Conservation (phyloP, 2,329 filamentous ascomycete genomes). For the Colletotrichum sp. region DNA sequence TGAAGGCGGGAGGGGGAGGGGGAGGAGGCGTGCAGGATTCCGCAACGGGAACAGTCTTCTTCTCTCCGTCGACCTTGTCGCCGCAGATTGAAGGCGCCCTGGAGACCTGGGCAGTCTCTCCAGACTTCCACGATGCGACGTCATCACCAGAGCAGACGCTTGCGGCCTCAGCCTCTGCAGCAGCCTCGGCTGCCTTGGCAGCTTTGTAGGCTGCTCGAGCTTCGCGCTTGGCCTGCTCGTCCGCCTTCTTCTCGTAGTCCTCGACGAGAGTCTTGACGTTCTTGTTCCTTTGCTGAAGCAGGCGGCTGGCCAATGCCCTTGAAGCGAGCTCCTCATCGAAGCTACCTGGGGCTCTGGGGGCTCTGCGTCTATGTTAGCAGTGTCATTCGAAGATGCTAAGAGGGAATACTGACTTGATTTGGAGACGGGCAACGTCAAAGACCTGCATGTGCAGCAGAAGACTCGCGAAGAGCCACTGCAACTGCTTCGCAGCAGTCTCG, state of each 20-base stretch:
- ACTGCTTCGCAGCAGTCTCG: background rate
- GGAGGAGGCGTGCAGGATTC: background rate
- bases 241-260: background rate
- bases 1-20: background rate
- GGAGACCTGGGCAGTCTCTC: background rate
- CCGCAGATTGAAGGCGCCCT: background rate
- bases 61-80: background rate
- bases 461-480: background rate
- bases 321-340: constrained; percentile 15
- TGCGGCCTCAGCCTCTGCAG: background rate
- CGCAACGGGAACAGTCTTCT: background rate
- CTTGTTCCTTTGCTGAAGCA: background rate
- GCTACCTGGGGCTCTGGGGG: background rate
- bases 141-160: constrained; percentile 2
- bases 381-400: rapidly evolving
- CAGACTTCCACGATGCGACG: constrained; percentile 8
- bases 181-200: background rate
- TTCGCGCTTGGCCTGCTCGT: background rate
- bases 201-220: background rate
- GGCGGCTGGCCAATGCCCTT: constrained; percentile 6
- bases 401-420: background rate
- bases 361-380: background rate
- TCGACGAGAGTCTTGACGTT: background rate
- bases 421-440: background rate
- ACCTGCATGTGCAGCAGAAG: constrained; percentile 7